Base-by-base conservation (phyloP, 1,284 basidiomycete species). In the Cryptococcus depauperatus region DNA sequence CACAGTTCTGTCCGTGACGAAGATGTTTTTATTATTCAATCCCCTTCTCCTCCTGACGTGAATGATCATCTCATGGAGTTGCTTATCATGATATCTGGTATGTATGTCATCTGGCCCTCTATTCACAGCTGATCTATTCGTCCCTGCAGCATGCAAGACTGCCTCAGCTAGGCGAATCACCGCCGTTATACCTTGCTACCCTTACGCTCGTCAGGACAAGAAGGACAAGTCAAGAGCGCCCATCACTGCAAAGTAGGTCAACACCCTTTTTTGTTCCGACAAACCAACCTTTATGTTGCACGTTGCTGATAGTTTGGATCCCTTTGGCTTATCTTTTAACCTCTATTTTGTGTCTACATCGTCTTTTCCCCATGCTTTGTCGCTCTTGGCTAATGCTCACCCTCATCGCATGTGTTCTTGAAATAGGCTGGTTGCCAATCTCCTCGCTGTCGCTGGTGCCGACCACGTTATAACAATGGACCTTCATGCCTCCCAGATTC, bases 401-500 rank as follows among this genome's bases (percentile, higher is more conserved):
- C 11, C 29, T 30, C 41, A 23, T 33, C 6, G 11, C 33, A 21
- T 16, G 43, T 33, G 26, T 14, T 13, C 23, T 16, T 25, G 13
- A 28, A 18, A 4, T 42, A 72, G 70, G 55, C 81, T 98, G 46
- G 89, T 73, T 28, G 93, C 93, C 37, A 98, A 97, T 73, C 92
- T 98, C 82, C 78, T 98, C 48, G 86, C 83, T 33, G 87, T 95
- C 22, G 93, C 95, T 13, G 93, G 93, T 25, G 92, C 89, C 57
- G 92, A 98, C 75, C 93, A 98, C 68, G 87, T 98, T 62, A 98
- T 98, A 64, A 98, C 93, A 18, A 92, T 98, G 83, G 93, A 98
- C 69, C 76, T 98, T 33, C 93, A 98, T 68, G 95, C 93, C 10
- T 90, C 85, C 57, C 93, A 98, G 75, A 97, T 98, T 55, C 93